Evolutionary conservation across 2,329 filamentous ascomycete genomes (phyloP).

Genomic region (Neospermospora avenae): DNA sequence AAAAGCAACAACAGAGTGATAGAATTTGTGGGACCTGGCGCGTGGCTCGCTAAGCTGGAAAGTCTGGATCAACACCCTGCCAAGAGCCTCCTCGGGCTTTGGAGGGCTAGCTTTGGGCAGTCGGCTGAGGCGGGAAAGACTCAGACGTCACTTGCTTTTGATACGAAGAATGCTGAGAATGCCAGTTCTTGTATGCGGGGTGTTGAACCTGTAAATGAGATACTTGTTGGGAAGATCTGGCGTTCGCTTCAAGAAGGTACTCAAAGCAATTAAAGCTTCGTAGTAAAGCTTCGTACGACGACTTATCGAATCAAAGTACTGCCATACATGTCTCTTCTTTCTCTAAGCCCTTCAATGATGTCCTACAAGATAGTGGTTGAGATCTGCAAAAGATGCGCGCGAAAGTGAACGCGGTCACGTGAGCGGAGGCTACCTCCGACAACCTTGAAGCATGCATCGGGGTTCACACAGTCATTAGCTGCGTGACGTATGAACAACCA

Average conservation of each 20-base stretch:
- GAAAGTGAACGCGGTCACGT: too few species aligned
- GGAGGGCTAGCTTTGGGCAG: slow-evolving; percentile 42
- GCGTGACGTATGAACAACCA: too few species aligned
- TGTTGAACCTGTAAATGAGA: slow-evolving; percentile 42
- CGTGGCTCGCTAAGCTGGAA: slow-evolving; percentile 37
- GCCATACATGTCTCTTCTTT: too few species aligned
- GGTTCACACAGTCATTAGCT: too few species aligned
- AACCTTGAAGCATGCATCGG: too few species aligned
- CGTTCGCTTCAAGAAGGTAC: slow-evolving; percentile 9
- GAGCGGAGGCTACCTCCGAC: too few species aligned
- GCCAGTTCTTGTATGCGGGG: slow-evolving; percentile 36
- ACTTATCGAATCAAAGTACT: too few species aligned
- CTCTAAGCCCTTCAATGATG: too few species aligned
- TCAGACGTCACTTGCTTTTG: background rate
- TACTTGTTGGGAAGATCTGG: slow-evolving; percentile 43
- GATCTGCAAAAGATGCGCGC: too few species aligned
- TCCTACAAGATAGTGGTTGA: too few species aligned
- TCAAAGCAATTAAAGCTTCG: background rate
- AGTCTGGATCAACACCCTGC: slow-evolving; percentile 39
- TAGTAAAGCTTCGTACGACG: too few species aligned
- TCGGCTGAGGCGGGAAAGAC: background rate
- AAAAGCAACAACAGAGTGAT: slow-evolving; percentile 28
- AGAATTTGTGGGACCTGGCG: slow-evolving; percentile 42
- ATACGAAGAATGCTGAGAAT: slow-evolving; percentile 34
- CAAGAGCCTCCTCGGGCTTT: slow-evolving; percentile 45